Conservation (phyloP, 2,329 filamentous ascomycete genomes). For the Corinectria fuckeliana region DNA sequence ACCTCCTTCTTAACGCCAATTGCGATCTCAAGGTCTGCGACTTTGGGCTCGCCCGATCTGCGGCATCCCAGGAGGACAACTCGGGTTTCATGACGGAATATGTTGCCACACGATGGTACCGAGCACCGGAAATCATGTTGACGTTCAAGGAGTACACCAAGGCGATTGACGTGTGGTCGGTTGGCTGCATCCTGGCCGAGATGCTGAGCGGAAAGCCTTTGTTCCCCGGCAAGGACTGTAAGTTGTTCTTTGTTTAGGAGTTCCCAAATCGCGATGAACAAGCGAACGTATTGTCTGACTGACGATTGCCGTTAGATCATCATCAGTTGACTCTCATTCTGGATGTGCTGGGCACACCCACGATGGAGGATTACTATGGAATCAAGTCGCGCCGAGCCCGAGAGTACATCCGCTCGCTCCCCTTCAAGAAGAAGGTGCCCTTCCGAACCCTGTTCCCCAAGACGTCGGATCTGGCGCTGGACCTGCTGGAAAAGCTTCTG, state of each 20-base stretch:
- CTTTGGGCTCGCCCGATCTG: conserved; percentile 93
- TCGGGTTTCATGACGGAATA: conserved; percentile 99
- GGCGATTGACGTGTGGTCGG: conserved; percentile 98
- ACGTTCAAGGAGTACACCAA: conserved; percentile 99
- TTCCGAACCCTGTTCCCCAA: conserved; percentile 98
- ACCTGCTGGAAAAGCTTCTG: conserved; percentile 92
- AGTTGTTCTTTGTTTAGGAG: conserved; percentile 45
- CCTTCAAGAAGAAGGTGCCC: conserved; percentile 99
- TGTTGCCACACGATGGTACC: conserved; percentile 98
- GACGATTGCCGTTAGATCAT: conserved; percentile 69
- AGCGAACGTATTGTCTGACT: conserved; percentile 10
- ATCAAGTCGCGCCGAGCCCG: conserved; percentile 98
- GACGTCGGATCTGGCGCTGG: conserved; percentile 95
- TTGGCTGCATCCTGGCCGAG: conserved; percentile 96
- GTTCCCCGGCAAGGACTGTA: conserved; percentile 98
- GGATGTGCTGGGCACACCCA: conserved; percentile 95
- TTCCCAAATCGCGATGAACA: neutral
- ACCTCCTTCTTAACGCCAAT: conserved; percentile 95
- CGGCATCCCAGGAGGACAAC: conserved; percentile 97
- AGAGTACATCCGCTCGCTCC: conserved; percentile 96
- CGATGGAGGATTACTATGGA: conserved; percentile 99
- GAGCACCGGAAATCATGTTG: conserved; percentile 99
- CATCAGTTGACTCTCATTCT: conserved; percentile 97
- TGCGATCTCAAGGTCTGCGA: conserved; percentile 99
- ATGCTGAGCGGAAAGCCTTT: conserved; percentile 98